These are phyloP conservation scores for Hericium rajendrae DNA, from an alignment of 768 basidiomycete genomes.

Conservation along the genomic window DNA sequence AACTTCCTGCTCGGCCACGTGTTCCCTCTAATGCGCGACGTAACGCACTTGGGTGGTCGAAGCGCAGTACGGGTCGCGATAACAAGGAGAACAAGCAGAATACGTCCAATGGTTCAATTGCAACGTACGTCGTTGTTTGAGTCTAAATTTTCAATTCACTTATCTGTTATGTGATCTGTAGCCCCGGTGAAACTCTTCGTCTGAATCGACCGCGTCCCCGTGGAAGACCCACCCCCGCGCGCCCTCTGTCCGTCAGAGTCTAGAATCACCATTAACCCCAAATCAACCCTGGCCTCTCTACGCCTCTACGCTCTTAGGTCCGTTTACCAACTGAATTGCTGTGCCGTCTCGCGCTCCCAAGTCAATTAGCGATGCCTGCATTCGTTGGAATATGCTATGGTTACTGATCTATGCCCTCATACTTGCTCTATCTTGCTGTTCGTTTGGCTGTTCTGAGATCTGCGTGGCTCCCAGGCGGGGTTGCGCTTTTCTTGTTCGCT, in stretches of 20 bases:
- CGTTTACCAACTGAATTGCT: neutral
- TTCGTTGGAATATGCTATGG: constrained; percentile 23
- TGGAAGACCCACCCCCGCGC: constrained; percentile 29
- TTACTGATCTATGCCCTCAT: constrained; percentile 20
- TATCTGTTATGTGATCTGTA: constrained; percentile 9
- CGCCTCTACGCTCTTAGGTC: neutral
- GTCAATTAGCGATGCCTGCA: neutral
- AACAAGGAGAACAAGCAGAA: constrained; percentile 34
- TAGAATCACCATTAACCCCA: constrained; percentile 10
- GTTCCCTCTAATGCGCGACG: constrained; percentile 48
- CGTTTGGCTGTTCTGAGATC: too few species aligned
- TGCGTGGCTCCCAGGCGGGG: too few species aligned
- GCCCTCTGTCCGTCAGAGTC: constrained; percentile 19
- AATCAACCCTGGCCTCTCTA: neutral
- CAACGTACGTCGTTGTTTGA: constrained; percentile 39
- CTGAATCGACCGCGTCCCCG: constrained; percentile 37
- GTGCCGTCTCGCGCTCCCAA: neutral
- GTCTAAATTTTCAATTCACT: neutral
- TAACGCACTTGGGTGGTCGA: constrained; percentile 53
- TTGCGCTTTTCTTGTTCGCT: too few species aligned
- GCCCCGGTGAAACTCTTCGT: constrained; percentile 32
- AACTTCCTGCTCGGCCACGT: constrained; percentile 32
- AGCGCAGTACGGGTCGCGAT: constrained; percentile 45
- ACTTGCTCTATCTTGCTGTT: neutral
- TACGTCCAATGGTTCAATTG: constrained; percentile 30